Evolutionary conservation across 495 filamentous ascomycete species (phyloP).

Genomic region (Penicillium paradoxum): DNA sequence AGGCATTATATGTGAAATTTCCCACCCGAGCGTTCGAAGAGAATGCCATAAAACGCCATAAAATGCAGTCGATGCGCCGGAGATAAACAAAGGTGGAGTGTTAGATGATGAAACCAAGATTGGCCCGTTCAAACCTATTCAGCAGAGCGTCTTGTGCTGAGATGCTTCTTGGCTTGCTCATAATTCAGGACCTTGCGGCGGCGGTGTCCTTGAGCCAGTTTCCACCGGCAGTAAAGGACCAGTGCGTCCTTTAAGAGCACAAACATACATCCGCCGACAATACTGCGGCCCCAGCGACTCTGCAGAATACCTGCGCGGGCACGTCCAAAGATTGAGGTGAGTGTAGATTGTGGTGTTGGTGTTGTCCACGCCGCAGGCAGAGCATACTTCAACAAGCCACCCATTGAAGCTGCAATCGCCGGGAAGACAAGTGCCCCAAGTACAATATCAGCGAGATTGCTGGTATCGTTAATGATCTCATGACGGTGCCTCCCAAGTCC

Average conservation of each 20-base stretch:
- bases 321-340: constrained; percentile 31
- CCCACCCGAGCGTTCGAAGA: constrained; percentile 7
- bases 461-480: constrained; percentile 48
- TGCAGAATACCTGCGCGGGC: constrained; percentile 60
- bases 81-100: neutral
- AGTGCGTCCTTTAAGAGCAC: constrained; percentile 73
- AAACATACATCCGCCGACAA: constrained; percentile 75
- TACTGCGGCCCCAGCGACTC: constrained; percentile 69
- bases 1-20: constrained; percentile 18
- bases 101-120: neutral
- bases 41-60: constrained; percentile 19
- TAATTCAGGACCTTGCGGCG: constrained; percentile 65
- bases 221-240: constrained; percentile 69
- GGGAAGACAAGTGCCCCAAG: constrained; percentile 63
- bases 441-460: constrained; percentile 49
- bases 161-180: constrained; percentile 40
- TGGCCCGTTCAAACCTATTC: neutral
- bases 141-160: constrained; percentile 16
- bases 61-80: constrained; percentile 20
- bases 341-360: constrained; percentile 5
- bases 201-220: constrained; percentile 62
- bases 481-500: constrained; percentile 37
- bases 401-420: constrained; percentile 57
- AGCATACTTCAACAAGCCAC: constrained; percentile 57
- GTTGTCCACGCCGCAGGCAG: constrained; percentile 62